phyloP scores from a whole-genome alignment of 352 stramenopile genomes.

The Globisporangium nodosum region DNA sequence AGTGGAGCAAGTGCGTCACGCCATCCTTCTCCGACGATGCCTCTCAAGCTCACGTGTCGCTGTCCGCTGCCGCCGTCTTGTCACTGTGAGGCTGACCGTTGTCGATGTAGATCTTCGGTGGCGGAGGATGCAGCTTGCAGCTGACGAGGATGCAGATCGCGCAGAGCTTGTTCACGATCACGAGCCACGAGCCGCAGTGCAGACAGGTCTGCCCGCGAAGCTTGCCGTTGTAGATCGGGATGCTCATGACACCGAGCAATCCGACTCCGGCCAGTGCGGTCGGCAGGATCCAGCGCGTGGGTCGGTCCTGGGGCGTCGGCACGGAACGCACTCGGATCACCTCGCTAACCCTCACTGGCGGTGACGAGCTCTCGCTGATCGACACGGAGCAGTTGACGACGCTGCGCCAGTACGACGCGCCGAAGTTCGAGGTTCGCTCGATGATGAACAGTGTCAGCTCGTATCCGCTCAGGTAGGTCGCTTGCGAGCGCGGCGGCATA shows the following conservation, averaged over 20 bases:
- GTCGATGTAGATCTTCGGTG: conserved; percentile 50
- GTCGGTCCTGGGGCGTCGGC: conserved; percentile 19
- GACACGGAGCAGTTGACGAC: conserved; percentile 60
- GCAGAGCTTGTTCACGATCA: conserved; percentile 44
- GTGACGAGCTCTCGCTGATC: conserved; percentile 38
- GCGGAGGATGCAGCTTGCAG: conserved; percentile 38
- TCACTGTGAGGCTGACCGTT: conserved; percentile 27
- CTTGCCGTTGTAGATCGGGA: conserved; percentile 51
- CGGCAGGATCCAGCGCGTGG: conserved; percentile 30
- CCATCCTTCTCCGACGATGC: conserved; percentile 2
- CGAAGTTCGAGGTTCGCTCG: conserved; percentile 37
- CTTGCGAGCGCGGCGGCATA: conserved; percentile 46
- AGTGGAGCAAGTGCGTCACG: conserved; percentile 3
- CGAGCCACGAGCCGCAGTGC: conserved; percentile 71
- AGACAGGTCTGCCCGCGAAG: conserved; percentile 42
- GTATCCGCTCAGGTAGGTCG: conserved; percentile 55
- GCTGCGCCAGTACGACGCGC: conserved; percentile 55
- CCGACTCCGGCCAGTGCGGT: conserved; percentile 12
- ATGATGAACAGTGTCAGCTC: conserved; percentile 47
- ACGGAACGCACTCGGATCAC: conserved; percentile 55
- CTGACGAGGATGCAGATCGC: conserved; percentile 50
- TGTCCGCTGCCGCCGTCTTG: conserved; percentile 9
- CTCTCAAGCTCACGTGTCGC: conserved; percentile 1
- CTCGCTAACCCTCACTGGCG: conserved; percentile 43
- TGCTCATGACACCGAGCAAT: conserved; percentile 20